These are phyloP conservation scores for Bacidia rubella DNA, from an alignment of 495 filamentous ascomycete species.

Conservation along the genomic window DNA sequence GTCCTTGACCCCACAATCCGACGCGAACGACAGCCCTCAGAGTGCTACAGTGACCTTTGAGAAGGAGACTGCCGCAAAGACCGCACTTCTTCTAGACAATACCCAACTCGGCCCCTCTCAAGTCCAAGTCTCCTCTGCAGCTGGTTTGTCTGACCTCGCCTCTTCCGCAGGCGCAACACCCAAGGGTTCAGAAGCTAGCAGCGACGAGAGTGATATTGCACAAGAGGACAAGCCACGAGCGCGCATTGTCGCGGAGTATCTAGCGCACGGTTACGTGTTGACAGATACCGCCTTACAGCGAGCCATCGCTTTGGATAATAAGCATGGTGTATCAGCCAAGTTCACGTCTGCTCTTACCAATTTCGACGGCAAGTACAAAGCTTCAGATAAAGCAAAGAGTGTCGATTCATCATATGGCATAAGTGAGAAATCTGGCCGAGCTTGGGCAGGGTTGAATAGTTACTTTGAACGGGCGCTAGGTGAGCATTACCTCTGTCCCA, in stretches of 20 bases:
- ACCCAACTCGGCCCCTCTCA: conserved; percentile 75
- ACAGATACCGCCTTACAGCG: conserved; percentile 72
- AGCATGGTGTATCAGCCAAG: conserved; percentile 67
- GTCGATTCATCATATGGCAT: conserved; percentile 67
- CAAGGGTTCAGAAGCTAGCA: conserved; percentile 32
- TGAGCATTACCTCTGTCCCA: no score
- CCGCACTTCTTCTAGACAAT: conserved; percentile 89
- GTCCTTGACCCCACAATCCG: conserved; percentile 53
- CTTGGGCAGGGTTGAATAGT: conserved; percentile 52
- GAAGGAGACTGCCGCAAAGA: conserved; percentile 89
- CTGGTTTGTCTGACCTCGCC: conserved; percentile 52
- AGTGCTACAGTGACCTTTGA: conserved; percentile 88
- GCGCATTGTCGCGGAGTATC: conserved; percentile 88
- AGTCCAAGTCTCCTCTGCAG: conserved; percentile 60
- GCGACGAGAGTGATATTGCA: conserved; percentile 53
- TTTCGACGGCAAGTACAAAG: conserved; percentile 72
- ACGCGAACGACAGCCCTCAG: conserved; percentile 46
- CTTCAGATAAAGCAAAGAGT: conserved; percentile 60
- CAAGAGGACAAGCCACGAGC: conserved; percentile 93
- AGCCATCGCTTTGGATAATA: conserved; percentile 78
- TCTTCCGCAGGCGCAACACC: conserved; percentile 24
- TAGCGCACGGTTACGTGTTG: conserved; percentile 83
- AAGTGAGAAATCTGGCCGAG: conserved; percentile 45
- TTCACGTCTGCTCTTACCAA: conserved; percentile 61
- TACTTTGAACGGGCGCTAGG: conserved; percentile 76